Conservation (phyloP, 2,329 filamentous ascomycete genomes). For the Phaeosphaeriaceae sp. region DNA sequence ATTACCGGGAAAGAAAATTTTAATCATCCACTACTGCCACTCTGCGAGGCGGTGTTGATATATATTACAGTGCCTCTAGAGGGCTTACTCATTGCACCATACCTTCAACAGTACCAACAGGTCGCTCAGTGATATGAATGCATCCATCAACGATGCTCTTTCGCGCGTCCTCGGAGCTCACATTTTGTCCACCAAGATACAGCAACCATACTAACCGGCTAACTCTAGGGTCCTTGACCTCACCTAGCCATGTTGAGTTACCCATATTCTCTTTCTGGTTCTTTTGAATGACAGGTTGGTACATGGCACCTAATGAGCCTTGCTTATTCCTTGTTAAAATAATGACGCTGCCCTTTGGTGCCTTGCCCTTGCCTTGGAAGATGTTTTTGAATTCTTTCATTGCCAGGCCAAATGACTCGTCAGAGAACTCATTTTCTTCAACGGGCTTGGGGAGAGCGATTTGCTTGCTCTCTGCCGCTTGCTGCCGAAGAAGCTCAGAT, state of each 20-base stretch:
- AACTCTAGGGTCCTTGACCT: conserved; percentile 78
- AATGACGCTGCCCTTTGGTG: conserved; percentile 81
- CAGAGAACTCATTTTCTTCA: conserved; percentile 60
- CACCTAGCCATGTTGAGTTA: conserved; percentile 67
- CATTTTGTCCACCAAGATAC: conserved; percentile 84
- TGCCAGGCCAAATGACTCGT: conserved; percentile 77
- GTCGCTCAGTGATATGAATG: conserved; percentile 85
- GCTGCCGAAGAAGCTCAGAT: conserved; percentile 47
- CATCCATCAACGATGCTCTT: conserved; percentile 85
- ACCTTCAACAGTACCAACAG: conserved; percentile 83
- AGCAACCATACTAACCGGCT: conserved; percentile 85
- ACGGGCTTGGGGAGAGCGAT: conserved; percentile 41
- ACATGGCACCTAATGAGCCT: conserved; percentile 61
- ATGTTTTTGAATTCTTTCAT: conserved; percentile 79
- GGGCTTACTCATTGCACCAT: conserved; percentile 61
- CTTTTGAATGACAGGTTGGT: conserved; percentile 31
- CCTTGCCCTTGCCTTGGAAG: conserved; percentile 78
- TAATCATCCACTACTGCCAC: too few relatives aligned
- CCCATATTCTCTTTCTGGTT: conserved; percentile 51
- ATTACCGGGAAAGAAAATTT: too few relatives aligned
- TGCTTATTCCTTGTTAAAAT: conserved; percentile 70
- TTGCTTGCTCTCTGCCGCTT: conserved; percentile 49
- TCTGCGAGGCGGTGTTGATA: not conserved
- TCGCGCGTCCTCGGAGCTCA: conserved; percentile 83
- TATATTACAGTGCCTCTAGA: not conserved